These are phyloP conservation scores for Glarea lozoyensis DNA, from an alignment of 495 filamentous ascomycete genomes.

Conservation along the genomic window DNA sequence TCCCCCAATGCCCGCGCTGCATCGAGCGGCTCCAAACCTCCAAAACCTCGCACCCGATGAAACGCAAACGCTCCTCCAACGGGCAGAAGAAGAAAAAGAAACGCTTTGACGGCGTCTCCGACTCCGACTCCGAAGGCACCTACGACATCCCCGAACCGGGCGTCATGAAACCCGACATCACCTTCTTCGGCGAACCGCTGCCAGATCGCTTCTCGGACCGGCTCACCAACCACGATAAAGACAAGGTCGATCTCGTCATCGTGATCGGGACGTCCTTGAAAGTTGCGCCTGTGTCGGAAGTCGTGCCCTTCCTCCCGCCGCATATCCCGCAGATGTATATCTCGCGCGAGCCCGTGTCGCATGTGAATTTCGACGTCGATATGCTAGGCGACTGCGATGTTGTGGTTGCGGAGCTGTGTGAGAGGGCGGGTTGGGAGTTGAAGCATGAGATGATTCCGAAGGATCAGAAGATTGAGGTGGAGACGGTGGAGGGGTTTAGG, in stretches of 20 bases:
- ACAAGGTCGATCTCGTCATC: conserved; percentile 80
- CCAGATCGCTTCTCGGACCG: conserved; percentile 78
- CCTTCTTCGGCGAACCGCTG: conserved; percentile 90
- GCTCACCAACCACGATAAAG: conserved; percentile 67
- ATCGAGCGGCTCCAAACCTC: conserved; percentile 36
- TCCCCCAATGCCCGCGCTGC: conserved; percentile 57
- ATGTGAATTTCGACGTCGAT: conserved; percentile 93
- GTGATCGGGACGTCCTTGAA: conserved; percentile 97
- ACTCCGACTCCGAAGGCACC: conserved; percentile 64
- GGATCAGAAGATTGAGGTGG: conserved; percentile 49
- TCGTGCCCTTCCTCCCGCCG: conserved; percentile 68
- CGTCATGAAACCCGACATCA: conserved; percentile 98
- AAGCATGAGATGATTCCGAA: conserved; percentile 79
- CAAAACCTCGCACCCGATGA: conserved; percentile 40
- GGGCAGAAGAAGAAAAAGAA: conserved; percentile 36
- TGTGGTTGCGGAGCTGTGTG: conserved; percentile 81
- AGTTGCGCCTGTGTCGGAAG: conserved; percentile 89
- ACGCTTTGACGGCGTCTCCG: conserved; percentile 34
- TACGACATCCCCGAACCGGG: conserved; percentile 65
- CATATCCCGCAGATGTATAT: conserved; percentile 92
- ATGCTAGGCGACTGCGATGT: conserved; percentile 89
- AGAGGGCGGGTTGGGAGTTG: conserved; percentile 78
- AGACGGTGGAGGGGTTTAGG: conserved; percentile 50
- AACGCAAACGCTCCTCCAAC: conserved; percentile 68
- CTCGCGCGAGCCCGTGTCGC: conserved; percentile 73